Conservation (phyloP, 164 flowering plant genomes). For the Sedum album region DNA sequence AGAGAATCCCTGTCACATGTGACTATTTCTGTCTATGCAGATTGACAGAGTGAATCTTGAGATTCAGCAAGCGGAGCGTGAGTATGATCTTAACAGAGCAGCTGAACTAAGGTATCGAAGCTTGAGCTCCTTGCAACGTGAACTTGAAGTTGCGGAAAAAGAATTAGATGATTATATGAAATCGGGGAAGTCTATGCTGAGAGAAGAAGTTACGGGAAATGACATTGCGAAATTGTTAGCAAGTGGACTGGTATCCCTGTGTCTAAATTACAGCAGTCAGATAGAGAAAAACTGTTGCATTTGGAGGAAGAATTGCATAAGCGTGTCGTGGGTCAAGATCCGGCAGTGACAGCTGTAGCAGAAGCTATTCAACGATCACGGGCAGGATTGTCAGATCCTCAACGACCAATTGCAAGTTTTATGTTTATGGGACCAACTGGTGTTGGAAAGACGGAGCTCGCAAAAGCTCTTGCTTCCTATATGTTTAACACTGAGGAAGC, state of each 20-base stretch:
- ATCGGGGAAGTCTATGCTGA: slow-evolving; percentile 91
- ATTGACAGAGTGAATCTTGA: slow-evolving; percentile 93
- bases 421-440: slow-evolving; percentile 99
- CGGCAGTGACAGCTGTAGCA: slow-evolving; percentile 84
- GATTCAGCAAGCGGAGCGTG: slow-evolving; percentile 95
- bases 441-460: slow-evolving; percentile 95
- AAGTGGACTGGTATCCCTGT: slow-evolving; percentile 99
- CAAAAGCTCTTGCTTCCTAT: slow-evolving; percentile 89
- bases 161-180: slow-evolving; percentile 71
- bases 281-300: slow-evolving; percentile 75
- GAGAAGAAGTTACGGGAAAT: slow-evolving; percentile 80
- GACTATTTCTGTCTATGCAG: slow-evolving; percentile 26
- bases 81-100: slow-evolving; percentile 95
- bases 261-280: slow-evolving; percentile 95
- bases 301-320: slow-evolving; percentile 87
- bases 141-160: slow-evolving; percentile 70
- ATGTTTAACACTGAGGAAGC: slow-evolving; percentile 95
- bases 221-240: slow-evolving; percentile 97
- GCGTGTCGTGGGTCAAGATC: slow-evolving; percentile 93
- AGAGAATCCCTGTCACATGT: neutral
- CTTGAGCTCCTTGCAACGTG: slow-evolving; percentile 74
- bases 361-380: slow-evolving; percentile 95
- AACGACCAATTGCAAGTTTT: slow-evolving; percentile 96
- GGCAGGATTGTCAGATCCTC: slow-evolving; percentile 95
- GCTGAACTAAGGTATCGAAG: slow-evolving; percentile 94